Conservation (phyloP, 1,139 yeast species). For the Pichia sp. region DNA sequence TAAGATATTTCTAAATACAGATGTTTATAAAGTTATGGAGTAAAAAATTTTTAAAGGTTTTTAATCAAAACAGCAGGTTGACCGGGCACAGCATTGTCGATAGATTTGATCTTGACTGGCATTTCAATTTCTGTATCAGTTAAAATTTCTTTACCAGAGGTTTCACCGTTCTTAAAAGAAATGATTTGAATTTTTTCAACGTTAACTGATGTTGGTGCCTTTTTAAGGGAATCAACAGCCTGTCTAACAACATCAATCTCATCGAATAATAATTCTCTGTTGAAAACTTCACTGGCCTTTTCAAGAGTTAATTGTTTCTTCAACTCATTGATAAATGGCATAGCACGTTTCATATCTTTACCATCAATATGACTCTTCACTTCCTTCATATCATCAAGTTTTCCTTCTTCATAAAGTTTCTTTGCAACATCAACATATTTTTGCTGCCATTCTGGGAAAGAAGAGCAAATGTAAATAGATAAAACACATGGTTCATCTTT, state of each 20-base stretch:
- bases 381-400: slow-evolving; percentile 53
- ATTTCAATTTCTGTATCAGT: slow-evolving; percentile 69
- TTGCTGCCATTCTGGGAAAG: slow-evolving; percentile 97
- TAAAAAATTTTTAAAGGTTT: slow-evolving; percentile 31
- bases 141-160: slow-evolving; percentile 53
- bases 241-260: slow-evolving; percentile 62
- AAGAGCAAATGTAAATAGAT: slow-evolving; percentile 62
- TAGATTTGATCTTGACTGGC: slow-evolving; percentile 55
- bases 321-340: slow-evolving; percentile 88
- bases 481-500: slow-evolving; percentile 64
- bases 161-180: slow-evolving; percentile 47
- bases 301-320: slow-evolving; percentile 70
- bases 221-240: slow-evolving; percentile 48
- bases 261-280: slow-evolving; percentile 75
- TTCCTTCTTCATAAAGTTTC: slow-evolving; percentile 60
- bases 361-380: slow-evolving; percentile 55
- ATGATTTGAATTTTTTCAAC: slow-evolving; percentile 55
- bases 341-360: slow-evolving; percentile 87
- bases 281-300: slow-evolving; percentile 69
- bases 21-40: background rate
- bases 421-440: slow-evolving; percentile 78
- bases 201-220: slow-evolving; percentile 58
- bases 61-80: slow-evolving; percentile 77
- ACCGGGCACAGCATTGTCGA: slow-evolving; percentile 88
- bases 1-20: background rate